Evolutionary conservation across 2,329 filamentous ascomycete genomes (phyloP), one percentile per base, ranked within the genome.

Genomic region (Xylaria sp.): DNA sequence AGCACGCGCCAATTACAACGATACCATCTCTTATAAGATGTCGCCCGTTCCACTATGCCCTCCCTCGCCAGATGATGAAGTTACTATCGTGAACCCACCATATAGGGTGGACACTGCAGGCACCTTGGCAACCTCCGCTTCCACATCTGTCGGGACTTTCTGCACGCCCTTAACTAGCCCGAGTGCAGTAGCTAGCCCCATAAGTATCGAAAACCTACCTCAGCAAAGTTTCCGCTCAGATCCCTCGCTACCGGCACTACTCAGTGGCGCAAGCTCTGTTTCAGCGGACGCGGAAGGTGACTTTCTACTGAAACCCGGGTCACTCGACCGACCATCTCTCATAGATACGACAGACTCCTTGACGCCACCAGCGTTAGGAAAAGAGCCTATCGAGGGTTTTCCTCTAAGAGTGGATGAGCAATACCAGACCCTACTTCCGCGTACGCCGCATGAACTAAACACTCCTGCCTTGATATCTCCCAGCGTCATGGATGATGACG

Each of bases 221-320:
- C 77, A 80, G 4, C 79, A 79, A 9, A 85, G 86, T 2, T 90
- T 89, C 76, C 87, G 87, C 64, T 90, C 88, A 3, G 88, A 90
- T 61, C 88, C 88, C 0, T 91, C 89, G 5, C 79, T 91, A 2
- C 89, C 89, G 11, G 88, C 88, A 6, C 80, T 90, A 7, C 81
- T 90, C 11, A 90, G 88, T 65, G 87, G 88, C 11, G 87, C 88
- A 9, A 90, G 88, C 74, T 91, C 89, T 2, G 84, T 90, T 10
- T 90, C 88, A 15, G 87, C 86, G 0, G 89, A 90, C 72, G 81
- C 86, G 26, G 89, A 91, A 70, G 87, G 85, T 1, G 89, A 90
- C 58, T 87, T 89, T 46, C 80, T 89, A 3, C 79, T 84, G 63
- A 81, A 79, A 26, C 86, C 86, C 10, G 84, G 83, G 5, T 79